Base-by-base conservation (phyloP, 2,329 filamentous ascomycete genomes). In the Cladosporium sp. region DNA sequence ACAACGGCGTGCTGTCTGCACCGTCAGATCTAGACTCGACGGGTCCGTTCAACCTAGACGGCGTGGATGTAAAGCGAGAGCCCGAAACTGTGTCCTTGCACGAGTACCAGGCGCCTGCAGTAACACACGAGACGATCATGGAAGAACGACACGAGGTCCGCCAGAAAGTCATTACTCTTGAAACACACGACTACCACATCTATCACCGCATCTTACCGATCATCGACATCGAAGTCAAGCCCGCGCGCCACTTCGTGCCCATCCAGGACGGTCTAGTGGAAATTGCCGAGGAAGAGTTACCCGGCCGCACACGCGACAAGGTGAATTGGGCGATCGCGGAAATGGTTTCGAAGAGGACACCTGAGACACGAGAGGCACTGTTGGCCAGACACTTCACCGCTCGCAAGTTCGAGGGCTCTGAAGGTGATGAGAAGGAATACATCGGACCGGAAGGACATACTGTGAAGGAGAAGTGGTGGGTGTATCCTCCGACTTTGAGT, bases 101-200 rank as follows among this genome's bases (percentile, higher is more conserved):
- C 34, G 69, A 72, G 9, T 60, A 57, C 11, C 73, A 69, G 63
- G 75, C 75, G n/a, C 75, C 77, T 40, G 73, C 68, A 19, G 80
- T 83, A 17, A 76, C 74, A 1, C 80, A 83, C 60, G 79, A 84
- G 63, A 72, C 74, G 0, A 69, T 83, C 39, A 72, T 73, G 15
- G 73, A 75, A 3, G 66, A 75, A 14, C 66, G 73, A 11, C 79
- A 80, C 60, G 72, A 82, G 51, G 72, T 82, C 45, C 66, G 75
- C 15, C 72, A 81, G 62, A 75, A 82, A 63, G 64, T 66, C 20
- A 78, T 83, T 52, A 78, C 76, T 6, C 78, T 80, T 38, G 81
- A 84, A 60, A 81, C 82, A 36, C 82, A 84, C 69, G 78, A 77
- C 36, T 75, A 84, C 66, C 76, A 83, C 61, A 68, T 80, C 37